Base-by-base conservation (phyloP, 257 asterid species). In the Orobanche coerulescens region DNA sequence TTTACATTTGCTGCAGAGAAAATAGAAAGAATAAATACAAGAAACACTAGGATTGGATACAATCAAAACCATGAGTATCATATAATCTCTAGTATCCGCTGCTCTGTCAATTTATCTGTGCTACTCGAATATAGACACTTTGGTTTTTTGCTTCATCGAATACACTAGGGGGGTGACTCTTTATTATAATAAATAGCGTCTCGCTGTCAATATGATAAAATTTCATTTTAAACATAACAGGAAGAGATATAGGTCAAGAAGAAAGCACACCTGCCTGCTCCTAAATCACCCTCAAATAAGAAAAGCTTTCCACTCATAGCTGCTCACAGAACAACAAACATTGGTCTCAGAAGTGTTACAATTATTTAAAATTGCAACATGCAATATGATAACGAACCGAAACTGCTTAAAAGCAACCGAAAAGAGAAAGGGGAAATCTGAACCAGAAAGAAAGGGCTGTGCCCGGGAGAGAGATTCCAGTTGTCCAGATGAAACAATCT, bases 401-500 rank as follows among this genome's bases (percentile, higher is more conserved):
- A 74, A 22, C 5, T 60, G 64, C 70, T 64, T 30, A 54, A 64
- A 66, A 64, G 55, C 25, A 77, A 58, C 47, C 4, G 62, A 39
- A 40, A 40, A 40, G 36, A 52, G 67, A 61, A 64, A 66, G 62
- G 53, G 55, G 48, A 47, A 60, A 58, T 66, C 64, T 62, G 72
- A 68, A 92, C 98, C 95, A 57, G 95, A 82, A 69, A 92, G 94
- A 67, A 88, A 70, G 54, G 96, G 86, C 39, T 77, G 71, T 51
- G 93, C 95, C 70, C 75, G 73, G 28, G 84, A 80, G 53, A 52
- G 78, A 68, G 90, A 84, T 54, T 78, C 94, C 15, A 77, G 66
- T 66, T 73, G 74, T 75, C 98, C 96, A 31, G 96, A 88, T 64
- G 95, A 82, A 63, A 86, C 68, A 50, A 86, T 77, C 98, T 92